A percentile compares a stretch with the other conserved stretches of the same genome.
These are phyloP conservation scores for Fusarium oxysporum DNA, from an alignment of 2,329 filamentous ascomycete genomes.

Conservation along the genomic window DNA sequence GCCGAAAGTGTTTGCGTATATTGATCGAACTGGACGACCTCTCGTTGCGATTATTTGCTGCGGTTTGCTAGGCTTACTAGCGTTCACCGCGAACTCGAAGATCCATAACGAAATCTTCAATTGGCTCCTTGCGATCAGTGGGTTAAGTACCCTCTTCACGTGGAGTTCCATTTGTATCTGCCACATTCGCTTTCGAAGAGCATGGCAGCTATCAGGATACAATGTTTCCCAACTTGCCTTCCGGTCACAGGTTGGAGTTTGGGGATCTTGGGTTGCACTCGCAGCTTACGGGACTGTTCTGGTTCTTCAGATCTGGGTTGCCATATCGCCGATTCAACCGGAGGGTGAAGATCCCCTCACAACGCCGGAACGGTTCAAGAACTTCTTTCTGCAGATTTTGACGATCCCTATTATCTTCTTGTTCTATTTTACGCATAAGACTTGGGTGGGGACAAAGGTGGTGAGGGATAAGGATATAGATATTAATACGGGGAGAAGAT, in stretches of 20 bases:
- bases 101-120: constrained; percentile 74
- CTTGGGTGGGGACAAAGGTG: constrained; percentile 75
- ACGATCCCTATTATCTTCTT: constrained; percentile 73
- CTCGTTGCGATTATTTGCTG: constrained; percentile 77
- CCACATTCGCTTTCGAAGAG: constrained; percentile 88
- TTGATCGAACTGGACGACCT: constrained; percentile 83
- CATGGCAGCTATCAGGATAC: constrained; percentile 76
- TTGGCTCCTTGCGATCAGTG: constrained; percentile 84
- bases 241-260: constrained; percentile 78
- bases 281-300: constrained; percentile 81
- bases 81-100: constrained; percentile 76
- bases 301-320: constrained; percentile 87
- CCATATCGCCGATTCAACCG: constrained; percentile 73
- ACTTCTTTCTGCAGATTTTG: constrained; percentile 79
- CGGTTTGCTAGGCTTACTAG: constrained; percentile 75
- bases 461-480: constrained; percentile 82
- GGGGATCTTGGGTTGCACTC: constrained; percentile 88
- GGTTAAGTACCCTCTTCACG: constrained; percentile 78
- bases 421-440: constrained; percentile 80
- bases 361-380: constrained; percentile 59
- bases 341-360: background rate
- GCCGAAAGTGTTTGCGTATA: constrained; percentile 79
- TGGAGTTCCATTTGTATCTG: constrained; percentile 86
- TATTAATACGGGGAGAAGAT: constrained; percentile 83
- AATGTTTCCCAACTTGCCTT: constrained; percentile 82